Evolutionary conservation across 2,329 filamentous ascomycete species (phyloP).

Genomic region (Beauveria caledonica): DNA sequence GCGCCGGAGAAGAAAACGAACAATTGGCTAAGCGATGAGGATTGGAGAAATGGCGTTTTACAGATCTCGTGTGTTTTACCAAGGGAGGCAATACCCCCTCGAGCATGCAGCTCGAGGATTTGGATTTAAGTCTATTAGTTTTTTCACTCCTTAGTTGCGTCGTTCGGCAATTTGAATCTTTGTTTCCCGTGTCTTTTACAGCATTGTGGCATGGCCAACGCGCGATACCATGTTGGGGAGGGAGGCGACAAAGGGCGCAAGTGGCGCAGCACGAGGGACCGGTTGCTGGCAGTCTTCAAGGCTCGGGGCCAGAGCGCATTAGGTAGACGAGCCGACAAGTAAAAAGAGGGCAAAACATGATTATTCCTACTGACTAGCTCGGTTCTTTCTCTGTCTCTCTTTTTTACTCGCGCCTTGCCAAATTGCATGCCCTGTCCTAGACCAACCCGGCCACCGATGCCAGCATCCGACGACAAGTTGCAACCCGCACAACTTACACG

Average conservation of each 20-base stretch:
- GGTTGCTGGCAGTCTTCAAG: not conserved
- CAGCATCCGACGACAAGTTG: no score
- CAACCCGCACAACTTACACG: not conserved
- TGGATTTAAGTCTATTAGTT: not conserved
- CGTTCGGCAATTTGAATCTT: not conserved
- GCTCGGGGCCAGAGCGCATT: not conserved
- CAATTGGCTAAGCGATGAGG: not conserved
- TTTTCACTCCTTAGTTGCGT: not conserved
- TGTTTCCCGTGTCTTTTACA: not conserved
- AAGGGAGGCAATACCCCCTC: constrained; percentile 6
- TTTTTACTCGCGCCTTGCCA: not conserved
- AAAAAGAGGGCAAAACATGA: not conserved
- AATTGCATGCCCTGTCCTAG: not conserved
- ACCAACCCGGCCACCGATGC: no score
- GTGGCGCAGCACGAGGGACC: not conserved
- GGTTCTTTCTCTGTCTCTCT: no score
- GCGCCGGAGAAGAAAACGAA: not conserved
- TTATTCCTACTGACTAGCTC: not conserved
- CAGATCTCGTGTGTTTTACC: not conserved
- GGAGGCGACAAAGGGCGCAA: not conserved
- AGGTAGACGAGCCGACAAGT: not conserved
- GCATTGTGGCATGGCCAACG: not conserved
- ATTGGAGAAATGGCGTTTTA: constrained; percentile 1
- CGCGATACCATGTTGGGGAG: not conserved
- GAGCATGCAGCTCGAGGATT: not conserved